Percentiles rank a stretch among this genome's conserved stretches.
phyloP scores from a whole-genome alignment of 805 yeast species.

The Schwanniomyces occidentalis region DNA sequence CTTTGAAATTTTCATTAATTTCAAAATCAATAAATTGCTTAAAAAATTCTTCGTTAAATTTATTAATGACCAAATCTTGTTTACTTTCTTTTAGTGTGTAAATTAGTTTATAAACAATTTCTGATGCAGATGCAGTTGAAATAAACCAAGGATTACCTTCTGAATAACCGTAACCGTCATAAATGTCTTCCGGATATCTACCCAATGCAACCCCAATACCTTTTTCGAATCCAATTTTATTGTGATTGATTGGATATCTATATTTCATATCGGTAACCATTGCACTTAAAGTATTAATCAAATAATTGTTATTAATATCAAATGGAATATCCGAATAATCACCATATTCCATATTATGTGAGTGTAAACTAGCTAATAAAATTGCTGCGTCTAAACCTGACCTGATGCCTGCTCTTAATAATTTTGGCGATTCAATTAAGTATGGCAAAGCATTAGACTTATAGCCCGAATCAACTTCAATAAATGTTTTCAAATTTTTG shows the following conservation, averaged over 20 bases:
- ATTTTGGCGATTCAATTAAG: constrained; percentile 67
- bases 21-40: constrained; percentile 31
- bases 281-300: constrained; percentile 63
- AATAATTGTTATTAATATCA: constrained; percentile 55
- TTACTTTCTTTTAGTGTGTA: constrained; percentile 39
- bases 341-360: constrained; percentile 42
- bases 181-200: constrained; percentile 89
- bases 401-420: constrained; percentile 43
- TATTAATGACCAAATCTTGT: constrained; percentile 45
- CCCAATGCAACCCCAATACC: constrained; percentile 70
- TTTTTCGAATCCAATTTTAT: constrained; percentile 33
- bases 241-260: constrained; percentile 72
- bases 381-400: constrained; percentile 81
- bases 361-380: constrained; percentile 52
- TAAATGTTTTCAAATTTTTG: constrained; percentile 36
- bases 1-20: constrained; percentile 18
- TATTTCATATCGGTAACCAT: constrained; percentile 67
- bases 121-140: constrained; percentile 69
- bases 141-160: constrained; percentile 96
- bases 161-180: constrained; percentile 68
- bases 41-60: constrained; percentile 29
- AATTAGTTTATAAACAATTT: constrained; percentile 57
- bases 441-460: constrained; percentile 37
- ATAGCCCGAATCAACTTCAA: constrained; percentile 45
- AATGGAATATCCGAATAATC: constrained; percentile 54